A percentile compares a stretch with the other conserved stretches of the same genome.
phyloP scores from a whole-genome alignment of 306 rosid species.

The Cicer cuneatum region DNA sequence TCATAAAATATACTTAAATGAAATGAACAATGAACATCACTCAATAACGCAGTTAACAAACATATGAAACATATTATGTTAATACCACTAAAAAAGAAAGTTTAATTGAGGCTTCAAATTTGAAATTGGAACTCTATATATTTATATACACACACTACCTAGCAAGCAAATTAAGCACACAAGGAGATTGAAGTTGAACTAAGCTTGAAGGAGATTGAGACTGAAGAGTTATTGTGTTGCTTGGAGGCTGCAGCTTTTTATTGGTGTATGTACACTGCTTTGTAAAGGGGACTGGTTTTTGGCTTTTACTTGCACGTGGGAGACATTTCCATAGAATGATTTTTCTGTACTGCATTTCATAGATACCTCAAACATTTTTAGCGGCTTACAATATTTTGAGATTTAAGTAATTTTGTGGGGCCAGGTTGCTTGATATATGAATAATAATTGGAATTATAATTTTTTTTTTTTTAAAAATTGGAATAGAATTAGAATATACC shows the following conservation, averaged over 20 bases:
- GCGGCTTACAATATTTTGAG: conserved; percentile 40
- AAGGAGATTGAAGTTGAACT: conserved; percentile 14
- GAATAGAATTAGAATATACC: too few relatives aligned
- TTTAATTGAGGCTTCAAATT: background rate
- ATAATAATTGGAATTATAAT: background rate
- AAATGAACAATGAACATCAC: conserved; percentile 8
- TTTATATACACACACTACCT: background rate
- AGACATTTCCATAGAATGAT: conserved; percentile 23
- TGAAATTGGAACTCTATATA: conserved; percentile 15
- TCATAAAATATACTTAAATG: background rate
- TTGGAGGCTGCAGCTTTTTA: background rate
- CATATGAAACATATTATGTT: conserved; percentile 6
- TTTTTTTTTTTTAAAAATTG: too few relatives aligned
- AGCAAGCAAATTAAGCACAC: conserved; percentile 30
- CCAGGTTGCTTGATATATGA: background rate
- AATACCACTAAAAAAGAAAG: background rate
- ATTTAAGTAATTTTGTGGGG: background rate
- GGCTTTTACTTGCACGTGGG: conserved; percentile 47
- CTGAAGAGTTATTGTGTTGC: background rate
- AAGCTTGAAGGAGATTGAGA: background rate
- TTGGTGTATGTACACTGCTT: background rate
- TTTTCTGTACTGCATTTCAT: background rate
- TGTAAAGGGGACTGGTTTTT: background rate
- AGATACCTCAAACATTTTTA: conserved; percentile 36
- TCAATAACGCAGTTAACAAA: conserved; percentile 14